Evolutionary conservation across 345 rosid genomes (phyloP).

Genomic region (sweet orange (Citrus sinensis)): DNA sequence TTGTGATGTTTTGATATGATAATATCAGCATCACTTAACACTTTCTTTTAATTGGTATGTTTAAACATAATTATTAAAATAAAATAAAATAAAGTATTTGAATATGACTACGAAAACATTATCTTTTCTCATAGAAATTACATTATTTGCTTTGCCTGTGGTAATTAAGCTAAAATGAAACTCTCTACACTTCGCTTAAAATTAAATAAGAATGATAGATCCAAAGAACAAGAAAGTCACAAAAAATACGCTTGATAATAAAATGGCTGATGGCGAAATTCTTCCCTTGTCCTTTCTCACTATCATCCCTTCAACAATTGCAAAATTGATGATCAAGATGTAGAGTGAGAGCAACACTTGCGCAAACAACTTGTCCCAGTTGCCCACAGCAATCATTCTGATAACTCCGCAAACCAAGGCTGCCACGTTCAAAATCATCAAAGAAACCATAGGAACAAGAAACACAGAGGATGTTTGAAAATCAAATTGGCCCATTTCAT

Average conservation of each 20-base stretch:
- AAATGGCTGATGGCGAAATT: conserved; percentile 18
- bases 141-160: not conserved
- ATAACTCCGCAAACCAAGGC: conserved; percentile 23
- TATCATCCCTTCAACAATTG: conserved; percentile 42
- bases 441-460: conserved; percentile 5
- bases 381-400: conserved; percentile 21
- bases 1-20: too few relatives aligned
- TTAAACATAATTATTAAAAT: too few relatives aligned
- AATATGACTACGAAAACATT: too few relatives aligned
- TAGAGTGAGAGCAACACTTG: conserved; percentile 32
- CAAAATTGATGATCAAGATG: conserved; percentile 24
- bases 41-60: too few relatives aligned
- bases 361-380: conserved; percentile 15
- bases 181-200: not conserved
- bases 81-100: too few relatives aligned
- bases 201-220: not conserved
- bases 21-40: too few relatives aligned
- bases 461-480: not conserved
- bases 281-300: conserved; percentile 40
- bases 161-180: not conserved
- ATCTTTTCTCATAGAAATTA: too few relatives aligned
- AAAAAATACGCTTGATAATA: conserved; percentile 15
- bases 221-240: conserved; percentile 18
- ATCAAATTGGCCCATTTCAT: conserved; percentile 9
- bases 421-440: conserved; percentile 6